phyloP scores from a whole-genome alignment of 768 basidiomycete species.

The Lyophyllum decastes region DNA sequence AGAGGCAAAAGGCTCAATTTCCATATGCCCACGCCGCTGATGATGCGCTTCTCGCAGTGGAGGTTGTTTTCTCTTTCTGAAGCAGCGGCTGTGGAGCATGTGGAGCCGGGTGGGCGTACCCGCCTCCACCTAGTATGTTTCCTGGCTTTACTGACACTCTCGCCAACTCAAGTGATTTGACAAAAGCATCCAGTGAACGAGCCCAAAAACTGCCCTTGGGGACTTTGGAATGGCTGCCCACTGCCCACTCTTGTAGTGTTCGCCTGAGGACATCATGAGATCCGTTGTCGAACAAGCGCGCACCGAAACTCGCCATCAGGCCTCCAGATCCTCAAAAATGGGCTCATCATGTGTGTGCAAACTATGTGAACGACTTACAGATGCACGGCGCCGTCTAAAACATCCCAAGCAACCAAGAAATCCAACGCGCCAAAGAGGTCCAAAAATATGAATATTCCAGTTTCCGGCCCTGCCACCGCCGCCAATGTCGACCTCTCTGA shows the following conservation, averaged over 20 bases:
- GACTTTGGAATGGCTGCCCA: constrained; percentile 53
- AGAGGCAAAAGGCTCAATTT: constrained; percentile 32
- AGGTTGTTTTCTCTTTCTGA: constrained; percentile 59
- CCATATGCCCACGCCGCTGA: constrained; percentile 64
- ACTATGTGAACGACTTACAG: not conserved
- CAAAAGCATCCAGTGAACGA: constrained; percentile 36
- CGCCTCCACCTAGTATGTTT: constrained; percentile 34
- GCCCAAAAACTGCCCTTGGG: constrained; percentile 44
- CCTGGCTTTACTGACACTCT: not conserved
- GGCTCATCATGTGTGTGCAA: constrained; percentile 62
- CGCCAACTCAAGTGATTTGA: not conserved
- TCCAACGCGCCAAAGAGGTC: constrained; percentile 20
- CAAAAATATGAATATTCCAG: constrained; percentile 16
- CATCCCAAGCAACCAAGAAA: constrained; percentile 9
- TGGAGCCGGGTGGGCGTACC: constrained; percentile 39
- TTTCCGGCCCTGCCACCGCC: constrained; percentile 31
- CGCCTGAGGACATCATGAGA: constrained; percentile 48
- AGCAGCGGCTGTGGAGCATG: constrained; percentile 56
- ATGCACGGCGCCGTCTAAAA: not conserved
- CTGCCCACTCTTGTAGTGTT: constrained; percentile 40
- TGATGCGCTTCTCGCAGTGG: constrained; percentile 40
- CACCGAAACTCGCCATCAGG: not conserved
- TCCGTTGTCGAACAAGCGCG: not conserved
- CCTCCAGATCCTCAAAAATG: constrained; percentile 55
- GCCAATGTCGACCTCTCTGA: constrained; percentile 24